A percentile compares a stretch with the other conserved stretches of the same genome.
phyloP scores from a whole-genome alignment of 2,329 filamentous ascomycete species.

The Fusarium sp. region DNA sequence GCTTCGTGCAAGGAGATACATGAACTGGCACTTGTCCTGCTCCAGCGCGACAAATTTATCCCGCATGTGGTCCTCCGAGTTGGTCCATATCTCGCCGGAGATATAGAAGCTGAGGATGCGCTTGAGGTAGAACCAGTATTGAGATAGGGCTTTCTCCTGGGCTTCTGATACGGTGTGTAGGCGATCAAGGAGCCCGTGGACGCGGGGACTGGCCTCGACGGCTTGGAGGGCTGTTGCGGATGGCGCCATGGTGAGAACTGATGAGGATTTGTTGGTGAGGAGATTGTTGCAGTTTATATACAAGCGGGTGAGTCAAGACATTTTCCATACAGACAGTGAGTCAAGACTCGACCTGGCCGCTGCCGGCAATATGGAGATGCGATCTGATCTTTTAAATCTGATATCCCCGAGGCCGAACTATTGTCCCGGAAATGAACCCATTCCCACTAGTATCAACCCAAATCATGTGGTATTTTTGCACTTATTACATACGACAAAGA shows the following conservation, averaged over 20 bases:
- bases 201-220: slow-evolving; percentile 40
- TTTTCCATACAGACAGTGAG: neutral
- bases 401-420: slow-evolving; percentile 33
- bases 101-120: slow-evolving; percentile 42
- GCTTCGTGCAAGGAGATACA: slow-evolving; percentile 64
- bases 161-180: slow-evolving; percentile 45
- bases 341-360: neutral
- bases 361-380: neutral
- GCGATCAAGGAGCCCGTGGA: slow-evolving; percentile 42
- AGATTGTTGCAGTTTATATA: slow-evolving; percentile 10
- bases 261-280: neutral
- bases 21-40: slow-evolving; percentile 65
- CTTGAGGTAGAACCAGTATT: slow-evolving; percentile 44
- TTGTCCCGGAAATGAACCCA: slow-evolving; percentile 5
- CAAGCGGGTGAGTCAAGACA: too few relatives aligned
- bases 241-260: slow-evolving; percentile 24
- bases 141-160: slow-evolving; percentile 43
- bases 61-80: slow-evolving; percentile 55
- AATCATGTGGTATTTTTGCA: neutral
- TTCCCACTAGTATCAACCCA: neutral
- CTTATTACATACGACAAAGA: too few relatives aligned
- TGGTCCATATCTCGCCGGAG: slow-evolving; percentile 37
- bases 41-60: slow-evolving; percentile 72
- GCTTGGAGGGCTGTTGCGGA: slow-evolving; percentile 37
- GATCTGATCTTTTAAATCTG: slow-evolving; percentile 10